phyloP scores from a whole-genome alignment of 2,329 filamentous ascomycete genomes.

The Fusarium aywerte region DNA sequence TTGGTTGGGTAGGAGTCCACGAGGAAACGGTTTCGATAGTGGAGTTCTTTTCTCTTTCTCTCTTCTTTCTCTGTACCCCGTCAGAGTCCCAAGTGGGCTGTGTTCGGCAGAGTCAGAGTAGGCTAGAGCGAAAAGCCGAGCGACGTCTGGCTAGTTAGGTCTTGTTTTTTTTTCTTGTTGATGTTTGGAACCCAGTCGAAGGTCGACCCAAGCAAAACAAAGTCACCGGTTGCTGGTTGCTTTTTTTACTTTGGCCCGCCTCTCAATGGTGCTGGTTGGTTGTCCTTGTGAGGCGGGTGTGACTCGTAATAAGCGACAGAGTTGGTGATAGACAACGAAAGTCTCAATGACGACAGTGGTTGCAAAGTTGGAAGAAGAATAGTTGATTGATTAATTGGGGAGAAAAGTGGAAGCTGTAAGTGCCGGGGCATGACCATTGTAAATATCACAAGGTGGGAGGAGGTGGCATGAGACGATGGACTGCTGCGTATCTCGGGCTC shows the following conservation, averaged over 20 bases:
- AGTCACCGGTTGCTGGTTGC: conserved; percentile 21
- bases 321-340: conserved; percentile 2
- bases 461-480: conserved; percentile 28
- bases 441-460: conserved; percentile 38
- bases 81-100: conserved; percentile 25
- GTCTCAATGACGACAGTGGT: conserved; percentile 16
- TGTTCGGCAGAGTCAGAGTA: conserved; percentile 13
- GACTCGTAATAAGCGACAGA: conserved; percentile 36
- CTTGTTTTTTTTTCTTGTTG: conserved; percentile 11
- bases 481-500: too few relatives aligned
- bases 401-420: conserved; percentile 16
- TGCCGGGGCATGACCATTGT: conserved; percentile 34
- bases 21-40: conserved; percentile 25
- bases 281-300: conserved; percentile 27
- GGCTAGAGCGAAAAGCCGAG: conserved; percentile 12
- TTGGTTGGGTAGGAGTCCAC: conserved; percentile 37
- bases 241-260: conserved; percentile 25
- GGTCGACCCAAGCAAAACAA: conserved; percentile 28
- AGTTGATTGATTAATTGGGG: conserved; percentile 1
- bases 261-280: conserved; percentile 30
- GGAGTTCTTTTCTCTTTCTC: conserved; percentile 14
- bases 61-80: conserved; percentile 9
- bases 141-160: conserved; percentile 4
- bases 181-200: conserved; percentile 12
- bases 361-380: not conserved